A percentile compares a stretch with the other conserved stretches of the same genome.
Evolutionary conservation across 192 early-diverging fungal genomes (phyloP).

Genomic region (Gaertneriomyces sp.): DNA sequence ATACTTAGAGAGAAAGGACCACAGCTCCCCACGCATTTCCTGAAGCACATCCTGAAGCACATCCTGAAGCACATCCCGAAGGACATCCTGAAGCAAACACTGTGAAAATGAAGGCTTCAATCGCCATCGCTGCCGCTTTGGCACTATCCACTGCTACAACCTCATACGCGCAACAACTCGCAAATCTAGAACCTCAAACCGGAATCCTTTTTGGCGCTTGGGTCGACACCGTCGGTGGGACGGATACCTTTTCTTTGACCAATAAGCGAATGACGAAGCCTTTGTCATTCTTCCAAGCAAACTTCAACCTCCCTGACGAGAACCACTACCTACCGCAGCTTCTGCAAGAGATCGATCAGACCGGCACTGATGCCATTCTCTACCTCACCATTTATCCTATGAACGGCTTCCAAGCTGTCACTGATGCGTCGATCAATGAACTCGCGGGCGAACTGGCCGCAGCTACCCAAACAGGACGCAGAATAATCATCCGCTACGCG

Average conservation of each 20-base stretch:
- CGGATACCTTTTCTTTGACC: slow-evolving; percentile 16
- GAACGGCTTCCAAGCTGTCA: slow-evolving; percentile 27
- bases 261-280: slow-evolving; percentile 26
- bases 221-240: slow-evolving; percentile 15
- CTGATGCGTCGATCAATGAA: slow-evolving; percentile 19
- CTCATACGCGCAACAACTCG: background rate
- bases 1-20: too few relatives aligned
- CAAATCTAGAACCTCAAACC: slow-evolving; percentile 14
- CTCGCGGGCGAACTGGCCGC: background rate
- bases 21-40: too few relatives aligned
- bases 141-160: too few relatives aligned
- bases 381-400: slow-evolving; percentile 42
- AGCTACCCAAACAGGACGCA: slow-evolving; percentile 5
- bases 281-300: slow-evolving; percentile 28
- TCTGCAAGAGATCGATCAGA: slow-evolving; percentile 28
- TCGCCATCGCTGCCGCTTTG: too few relatives aligned
- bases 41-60: too few relatives aligned
- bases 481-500: slow-evolving; percentile 38
- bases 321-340: slow-evolving; percentile 16
- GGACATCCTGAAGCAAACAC: too few relatives aligned
- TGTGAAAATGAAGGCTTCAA: too few relatives aligned
- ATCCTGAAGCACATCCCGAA: too few relatives aligned
- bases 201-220: slow-evolving; percentile 27
- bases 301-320: slow-evolving; percentile 32
- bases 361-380: slow-evolving; percentile 35